Conservation (phyloP, 805 yeast species). For the Danielozyma ontarioensis region DNA sequence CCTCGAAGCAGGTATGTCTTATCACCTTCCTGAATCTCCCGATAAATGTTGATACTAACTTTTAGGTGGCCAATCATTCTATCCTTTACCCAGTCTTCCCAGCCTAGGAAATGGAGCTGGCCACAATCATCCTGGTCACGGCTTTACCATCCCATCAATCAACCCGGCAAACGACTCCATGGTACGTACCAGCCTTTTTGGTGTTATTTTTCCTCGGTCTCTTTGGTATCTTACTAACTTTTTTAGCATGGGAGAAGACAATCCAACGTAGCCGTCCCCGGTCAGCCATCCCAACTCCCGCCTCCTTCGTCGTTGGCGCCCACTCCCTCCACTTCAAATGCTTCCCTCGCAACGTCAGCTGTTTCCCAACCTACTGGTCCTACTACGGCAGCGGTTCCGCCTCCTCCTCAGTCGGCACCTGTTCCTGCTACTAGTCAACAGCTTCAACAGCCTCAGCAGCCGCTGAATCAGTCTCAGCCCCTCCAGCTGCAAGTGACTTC, state of each 20-base stretch:
- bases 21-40: not conserved
- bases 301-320: slow-evolving; percentile 22
- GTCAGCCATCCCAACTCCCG: slow-evolving; percentile 17
- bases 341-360: slow-evolving; percentile 6
- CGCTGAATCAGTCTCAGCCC: slow-evolving; percentile 15
- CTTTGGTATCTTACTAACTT: slow-evolving; percentile 5
- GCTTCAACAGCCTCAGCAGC: slow-evolving; percentile 11
- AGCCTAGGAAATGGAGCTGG: slow-evolving; percentile 39
- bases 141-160: slow-evolving; percentile 46
- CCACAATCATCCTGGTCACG: slow-evolving; percentile 37
- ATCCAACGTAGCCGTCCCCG: slow-evolving; percentile 14
- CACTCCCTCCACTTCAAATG: slow-evolving; percentile 4
- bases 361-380: slow-evolving; percentile 1
- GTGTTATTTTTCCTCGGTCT: slow-evolving; percentile 8
- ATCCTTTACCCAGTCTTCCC: slow-evolving; percentile 49
- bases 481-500: not conserved
- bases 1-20: slow-evolving; percentile 44
- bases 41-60: slow-evolving; percentile 19
- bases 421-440: slow-evolving; percentile 16
- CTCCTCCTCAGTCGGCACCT: slow-evolving; percentile 16
- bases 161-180: slow-evolving; percentile 29
- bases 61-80: slow-evolving; percentile 40
- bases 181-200: slow-evolving; percentile 14
- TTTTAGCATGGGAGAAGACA: slow-evolving; percentile 17
- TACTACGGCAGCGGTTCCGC: slow-evolving; percentile 1